Evolutionary conservation across 2,329 filamentous ascomycete genomes (phyloP).

Genomic region (Diatrype stigma): DNA sequence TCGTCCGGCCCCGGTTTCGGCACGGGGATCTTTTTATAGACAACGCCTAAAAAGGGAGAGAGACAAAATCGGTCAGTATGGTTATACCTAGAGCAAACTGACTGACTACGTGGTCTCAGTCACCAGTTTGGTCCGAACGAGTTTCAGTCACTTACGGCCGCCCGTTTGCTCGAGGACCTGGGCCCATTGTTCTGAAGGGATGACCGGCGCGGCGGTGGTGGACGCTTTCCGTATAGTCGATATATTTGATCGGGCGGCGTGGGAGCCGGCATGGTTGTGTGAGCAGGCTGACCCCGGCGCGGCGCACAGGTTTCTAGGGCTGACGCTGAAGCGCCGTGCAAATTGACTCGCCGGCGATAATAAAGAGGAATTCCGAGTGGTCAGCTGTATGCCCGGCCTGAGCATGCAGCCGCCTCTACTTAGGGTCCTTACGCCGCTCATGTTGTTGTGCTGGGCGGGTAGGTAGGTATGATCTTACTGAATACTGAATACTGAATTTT

Average conservation of each 20-base stretch:
- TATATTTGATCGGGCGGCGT: no score
- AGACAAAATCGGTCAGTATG: neutral
- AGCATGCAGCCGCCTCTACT: neutral
- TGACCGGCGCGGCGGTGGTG: constrained; percentile 16
- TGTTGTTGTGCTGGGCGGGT: neutral
- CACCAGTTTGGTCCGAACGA: no score
- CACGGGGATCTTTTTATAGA: constrained; percentile 80
- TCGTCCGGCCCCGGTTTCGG: constrained; percentile 79
- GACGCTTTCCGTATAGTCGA: neutral
- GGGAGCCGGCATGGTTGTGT: neutral
- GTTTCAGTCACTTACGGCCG: constrained; percentile 52
- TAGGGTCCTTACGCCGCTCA: neutral
- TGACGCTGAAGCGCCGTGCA: neutral
- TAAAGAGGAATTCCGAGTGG: neutral
- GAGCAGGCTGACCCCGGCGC: neutral
- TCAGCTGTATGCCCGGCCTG: neutral
- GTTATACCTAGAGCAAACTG: constrained; percentile 21
- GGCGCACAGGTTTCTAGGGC: neutral
- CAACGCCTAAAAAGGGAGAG: constrained; percentile 44
- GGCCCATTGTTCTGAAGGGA: constrained; percentile 86
- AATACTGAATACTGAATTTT: no score
- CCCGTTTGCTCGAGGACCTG: constrained; percentile 83
- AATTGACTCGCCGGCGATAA: neutral
- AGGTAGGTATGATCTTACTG: neutral
- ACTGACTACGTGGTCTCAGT: no score